These are phyloP conservation scores for Phytophthora agathidicida DNA, from an alignment of 352 stramenopile species.

Conservation along the genomic window DNA sequence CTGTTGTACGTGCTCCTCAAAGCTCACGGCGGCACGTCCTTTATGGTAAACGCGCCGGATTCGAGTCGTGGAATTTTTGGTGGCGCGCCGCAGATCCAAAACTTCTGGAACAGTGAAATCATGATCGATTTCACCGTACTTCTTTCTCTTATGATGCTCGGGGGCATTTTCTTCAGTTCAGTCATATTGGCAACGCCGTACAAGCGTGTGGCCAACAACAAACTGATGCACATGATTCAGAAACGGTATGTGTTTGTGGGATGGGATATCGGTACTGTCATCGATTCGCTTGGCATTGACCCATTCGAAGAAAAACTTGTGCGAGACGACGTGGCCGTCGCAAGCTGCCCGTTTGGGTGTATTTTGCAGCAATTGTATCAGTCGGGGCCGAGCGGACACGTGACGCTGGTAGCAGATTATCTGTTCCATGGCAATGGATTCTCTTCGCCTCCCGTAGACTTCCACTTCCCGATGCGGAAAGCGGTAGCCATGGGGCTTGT, in stretches of 20 bases:
- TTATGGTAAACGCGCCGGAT: constrained; percentile 44
- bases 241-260: constrained; percentile 53
- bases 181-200: constrained; percentile 49
- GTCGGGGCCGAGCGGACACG: constrained; percentile 51
- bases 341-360: constrained; percentile 45
- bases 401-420: constrained; percentile 55
- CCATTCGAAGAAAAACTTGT: constrained; percentile 34
- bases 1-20: constrained; percentile 47
- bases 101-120: constrained; percentile 64
- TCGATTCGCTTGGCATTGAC: constrained; percentile 54
- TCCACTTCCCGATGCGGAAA: constrained; percentile 42
- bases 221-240: constrained; percentile 51
- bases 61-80: constrained; percentile 47
- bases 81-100: constrained; percentile 35
- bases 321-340: constrained; percentile 21
- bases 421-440: constrained; percentile 53
- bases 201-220: constrained; percentile 48
- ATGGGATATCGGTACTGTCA: constrained; percentile 47
- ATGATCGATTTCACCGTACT: constrained; percentile 56
- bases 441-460: constrained; percentile 30
- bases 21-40: constrained; percentile 38
- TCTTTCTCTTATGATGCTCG: constrained; percentile 37
- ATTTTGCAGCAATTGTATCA: constrained; percentile 58
- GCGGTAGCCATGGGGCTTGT: constrained; percentile 41
- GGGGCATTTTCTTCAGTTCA: constrained; percentile 28